Conservation (phyloP, 2,329 filamentous ascomycete genomes). For the Emericellopsis cladophorae region DNA sequence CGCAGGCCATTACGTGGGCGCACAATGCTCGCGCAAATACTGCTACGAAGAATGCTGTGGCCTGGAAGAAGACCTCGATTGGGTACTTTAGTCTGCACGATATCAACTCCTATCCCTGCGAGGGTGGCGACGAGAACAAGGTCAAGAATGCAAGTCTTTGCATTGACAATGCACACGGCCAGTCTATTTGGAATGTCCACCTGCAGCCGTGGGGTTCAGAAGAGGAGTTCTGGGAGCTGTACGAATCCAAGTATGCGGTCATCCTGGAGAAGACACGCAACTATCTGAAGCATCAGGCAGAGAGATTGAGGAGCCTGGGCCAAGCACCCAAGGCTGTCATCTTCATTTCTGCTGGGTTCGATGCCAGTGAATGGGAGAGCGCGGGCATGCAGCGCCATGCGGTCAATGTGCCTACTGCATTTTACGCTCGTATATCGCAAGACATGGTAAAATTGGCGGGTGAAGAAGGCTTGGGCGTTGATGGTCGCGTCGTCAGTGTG, state of each 20-base stretch:
- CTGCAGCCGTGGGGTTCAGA: slow-evolving; percentile 75
- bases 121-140: slow-evolving; percentile 85
- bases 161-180: slow-evolving; percentile 85
- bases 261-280: slow-evolving; percentile 69
- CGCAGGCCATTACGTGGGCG: slow-evolving; percentile 84
- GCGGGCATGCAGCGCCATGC: slow-evolving; percentile 89
- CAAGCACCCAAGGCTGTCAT: slow-evolving; percentile 69
- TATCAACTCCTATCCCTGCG: slow-evolving; percentile 97
- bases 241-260: slow-evolving; percentile 63
- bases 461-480: slow-evolving; percentile 63
- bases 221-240: slow-evolving; percentile 79
- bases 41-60: slow-evolving; percentile 56
- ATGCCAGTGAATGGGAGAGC: slow-evolving; percentile 91
- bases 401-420: slow-evolving; percentile 91
- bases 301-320: slow-evolving; percentile 45
- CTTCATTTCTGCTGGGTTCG: slow-evolving; percentile 91
- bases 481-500: slow-evolving; percentile 83
- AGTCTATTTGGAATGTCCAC: slow-evolving; percentile 94
- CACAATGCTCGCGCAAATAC: slow-evolving; percentile 60
- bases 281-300: slow-evolving; percentile 64
- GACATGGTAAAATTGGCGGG: slow-evolving; percentile 75
- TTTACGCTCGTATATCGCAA: slow-evolving; percentile 81
- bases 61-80: slow-evolving; percentile 74
- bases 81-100: slow-evolving; percentile 97
- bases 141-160: slow-evolving; percentile 89